These are phyloP conservation scores for Colletotrichum sp. DNA, from an alignment of 2,329 filamentous ascomycete genomes.

Conservation along the genomic window DNA sequence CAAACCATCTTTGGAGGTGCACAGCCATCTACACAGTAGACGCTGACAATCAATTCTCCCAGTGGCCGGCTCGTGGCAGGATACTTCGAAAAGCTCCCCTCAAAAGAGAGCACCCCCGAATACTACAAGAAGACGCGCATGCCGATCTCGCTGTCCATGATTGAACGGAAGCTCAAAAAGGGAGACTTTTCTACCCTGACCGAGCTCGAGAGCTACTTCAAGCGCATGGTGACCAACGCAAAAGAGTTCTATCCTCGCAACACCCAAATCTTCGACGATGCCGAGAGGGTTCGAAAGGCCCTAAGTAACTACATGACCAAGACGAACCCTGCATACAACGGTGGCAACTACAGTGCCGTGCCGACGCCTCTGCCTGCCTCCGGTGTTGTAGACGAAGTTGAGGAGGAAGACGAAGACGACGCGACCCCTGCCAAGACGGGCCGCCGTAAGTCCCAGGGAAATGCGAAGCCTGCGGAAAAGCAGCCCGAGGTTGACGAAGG, in stretches of 20 bases:
- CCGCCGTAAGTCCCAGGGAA: constrained; percentile 14
- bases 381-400: constrained; percentile 24
- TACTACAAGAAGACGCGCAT: constrained; percentile 82
- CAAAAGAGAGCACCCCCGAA: constrained; percentile 66
- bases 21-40: not conserved
- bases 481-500: constrained; percentile 33
- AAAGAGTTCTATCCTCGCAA: constrained; percentile 82
- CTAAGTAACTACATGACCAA: constrained; percentile 88
- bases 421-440: constrained; percentile 9
- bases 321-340: constrained; percentile 82
- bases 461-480: constrained; percentile 25
- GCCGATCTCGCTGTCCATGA: constrained; percentile 78
- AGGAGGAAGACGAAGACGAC: constrained; percentile 22
- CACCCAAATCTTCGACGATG: constrained; percentile 79
- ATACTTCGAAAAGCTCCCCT: constrained; percentile 76
- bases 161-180: constrained; percentile 76
- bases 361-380: constrained; percentile 76
- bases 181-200: constrained; percentile 74
- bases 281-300: constrained; percentile 85
- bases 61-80: constrained; percentile 77
- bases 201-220: constrained; percentile 82
- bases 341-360: constrained; percentile 68
- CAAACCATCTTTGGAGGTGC: not conserved
- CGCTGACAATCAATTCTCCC: not conserved
- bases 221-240: constrained; percentile 86